These are phyloP conservation scores for Claviceps citrina DNA, from an alignment of 2,329 filamentous ascomycete genomes.

Conservation along the genomic window DNA sequence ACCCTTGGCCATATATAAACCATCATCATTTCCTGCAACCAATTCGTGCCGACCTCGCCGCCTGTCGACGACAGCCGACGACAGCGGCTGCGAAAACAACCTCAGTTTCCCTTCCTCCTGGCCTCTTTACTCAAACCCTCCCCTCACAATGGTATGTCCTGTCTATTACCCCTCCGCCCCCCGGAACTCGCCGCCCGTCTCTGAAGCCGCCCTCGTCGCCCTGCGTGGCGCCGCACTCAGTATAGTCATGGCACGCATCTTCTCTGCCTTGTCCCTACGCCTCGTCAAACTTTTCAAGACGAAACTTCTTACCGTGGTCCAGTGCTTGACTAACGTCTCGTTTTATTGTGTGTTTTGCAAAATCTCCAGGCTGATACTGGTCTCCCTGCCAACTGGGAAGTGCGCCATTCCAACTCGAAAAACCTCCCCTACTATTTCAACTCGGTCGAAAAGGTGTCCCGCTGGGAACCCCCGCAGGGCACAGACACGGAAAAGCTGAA, in stretches of 20 bases:
- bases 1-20: slow-evolving; percentile 3
- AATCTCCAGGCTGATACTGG: slow-evolving; percentile 51
- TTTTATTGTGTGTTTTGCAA: neutral
- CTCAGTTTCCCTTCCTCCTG: neutral
- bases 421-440: slow-evolving; percentile 99
- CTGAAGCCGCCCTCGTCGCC: slow-evolving; percentile 4
- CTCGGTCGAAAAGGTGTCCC: slow-evolving; percentile 65
- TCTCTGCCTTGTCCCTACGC: neutral
- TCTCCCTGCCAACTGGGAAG: slow-evolving; percentile 79
- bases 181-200: slow-evolving; percentile 4
- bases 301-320: neutral
- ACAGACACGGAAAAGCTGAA: slow-evolving; percentile 90
- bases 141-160: slow-evolving; percentile 7
- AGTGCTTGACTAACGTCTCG: neutral
- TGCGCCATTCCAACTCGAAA: slow-evolving; percentile 95
- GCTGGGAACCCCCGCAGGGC: slow-evolving; percentile 82
- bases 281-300: neutral
- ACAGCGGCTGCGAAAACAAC: slow-evolving; percentile 2
- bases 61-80: neutral
- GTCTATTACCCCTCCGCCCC: slow-evolving; percentile 1
- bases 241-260: slow-evolving; percentile 6
- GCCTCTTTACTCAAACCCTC: neutral
- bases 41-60: neutral
- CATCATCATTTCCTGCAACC: neutral
- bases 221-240: slow-evolving; percentile 5